A percentile compares a stretch with the other conserved stretches of the same genome.
These are phyloP conservation scores for Ramalina intermedia DNA, from an alignment of 495 filamentous ascomycete genomes.

Conservation along the genomic window DNA sequence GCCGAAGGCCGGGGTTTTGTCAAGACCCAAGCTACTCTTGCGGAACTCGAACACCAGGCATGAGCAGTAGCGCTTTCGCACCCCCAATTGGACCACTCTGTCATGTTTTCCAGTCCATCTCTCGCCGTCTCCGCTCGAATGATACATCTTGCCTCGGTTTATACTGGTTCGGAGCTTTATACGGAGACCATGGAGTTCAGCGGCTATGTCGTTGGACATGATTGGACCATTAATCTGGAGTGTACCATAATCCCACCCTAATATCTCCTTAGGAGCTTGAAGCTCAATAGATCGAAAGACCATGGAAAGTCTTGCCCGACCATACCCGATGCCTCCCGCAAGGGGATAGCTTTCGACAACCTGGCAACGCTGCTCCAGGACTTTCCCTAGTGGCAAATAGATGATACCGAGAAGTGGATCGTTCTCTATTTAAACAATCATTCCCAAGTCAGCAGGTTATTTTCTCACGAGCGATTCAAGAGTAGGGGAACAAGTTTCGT, in stretches of 20 bases:
- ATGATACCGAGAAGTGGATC: slow-evolving; percentile 49
- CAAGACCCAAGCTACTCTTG: slow-evolving; percentile 30
- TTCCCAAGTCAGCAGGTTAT: no score
- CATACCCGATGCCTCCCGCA: slow-evolving; percentile 54
- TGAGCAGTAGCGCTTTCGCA: slow-evolving; percentile 45
- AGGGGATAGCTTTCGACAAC: slow-evolving; percentile 47
- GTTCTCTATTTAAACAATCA: neutral
- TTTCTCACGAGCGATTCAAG: no score
- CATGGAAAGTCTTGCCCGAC: slow-evolving; percentile 47
- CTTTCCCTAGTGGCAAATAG: slow-evolving; percentile 41
- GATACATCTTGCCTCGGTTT: slow-evolving; percentile 37
- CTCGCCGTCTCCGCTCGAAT: slow-evolving; percentile 18
- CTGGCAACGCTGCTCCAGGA: slow-evolving; percentile 43
- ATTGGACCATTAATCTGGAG: slow-evolving; percentile 34
- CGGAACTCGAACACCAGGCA: slow-evolving; percentile 48
- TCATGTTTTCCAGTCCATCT: slow-evolving; percentile 27
- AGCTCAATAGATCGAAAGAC: slow-evolving; percentile 54
- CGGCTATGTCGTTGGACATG: slow-evolving; percentile 23
- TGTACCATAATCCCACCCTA: slow-evolving; percentile 55
- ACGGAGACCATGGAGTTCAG: slow-evolving; percentile 28
- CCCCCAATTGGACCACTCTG: slow-evolving; percentile 31
- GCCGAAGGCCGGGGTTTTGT: slow-evolving; percentile 44
- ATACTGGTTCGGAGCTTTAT: slow-evolving; percentile 43
- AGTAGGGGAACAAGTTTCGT: no score
- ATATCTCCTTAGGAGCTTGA: slow-evolving; percentile 34